Conservation (phyloP, 805 yeast genomes). For the Yamadazyma phyllophila region DNA sequence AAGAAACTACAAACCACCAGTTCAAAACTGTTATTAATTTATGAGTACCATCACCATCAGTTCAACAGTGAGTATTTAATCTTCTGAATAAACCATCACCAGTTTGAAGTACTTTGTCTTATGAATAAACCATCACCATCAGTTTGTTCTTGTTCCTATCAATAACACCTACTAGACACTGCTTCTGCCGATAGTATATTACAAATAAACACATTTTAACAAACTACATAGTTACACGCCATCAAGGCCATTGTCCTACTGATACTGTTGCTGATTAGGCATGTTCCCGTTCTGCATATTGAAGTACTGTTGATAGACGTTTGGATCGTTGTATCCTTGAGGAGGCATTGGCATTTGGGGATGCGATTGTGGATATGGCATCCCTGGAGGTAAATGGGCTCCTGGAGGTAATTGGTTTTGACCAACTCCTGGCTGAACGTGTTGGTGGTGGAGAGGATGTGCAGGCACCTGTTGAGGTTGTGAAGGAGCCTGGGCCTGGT, state of each 20-base stretch:
- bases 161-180: no score
- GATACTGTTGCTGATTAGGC: slow-evolving; percentile 55
- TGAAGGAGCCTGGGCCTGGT: slow-evolving; percentile 21
- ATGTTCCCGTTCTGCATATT: slow-evolving; percentile 50
- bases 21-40: no score
- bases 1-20: no score
- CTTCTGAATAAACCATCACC: no score
- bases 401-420: slow-evolving; percentile 36
- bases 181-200: not conserved
- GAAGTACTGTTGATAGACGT: slow-evolving; percentile 64
- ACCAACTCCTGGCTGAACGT: slow-evolving; percentile 21
- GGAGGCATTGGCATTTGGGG: slow-evolving; percentile 44
- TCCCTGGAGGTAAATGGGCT: slow-evolving; percentile 43
- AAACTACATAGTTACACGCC: not conserved
- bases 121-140: no score
- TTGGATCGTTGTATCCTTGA: slow-evolving; percentile 50
- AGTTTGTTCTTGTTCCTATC: no score
- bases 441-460: slow-evolving; percentile 26
- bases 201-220: not conserved
- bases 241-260: slow-evolving; percentile 24
- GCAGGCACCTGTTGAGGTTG: slow-evolving; percentile 17
- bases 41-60: no score
- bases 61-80: no score
- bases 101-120: no score
- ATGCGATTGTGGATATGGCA: slow-evolving; percentile 40